Percentiles rank a stretch among this genome's conserved stretches.
Evolutionary conservation across 495 filamentous ascomycete species (phyloP).

Genomic region (Penicillium argentinense): DNA sequence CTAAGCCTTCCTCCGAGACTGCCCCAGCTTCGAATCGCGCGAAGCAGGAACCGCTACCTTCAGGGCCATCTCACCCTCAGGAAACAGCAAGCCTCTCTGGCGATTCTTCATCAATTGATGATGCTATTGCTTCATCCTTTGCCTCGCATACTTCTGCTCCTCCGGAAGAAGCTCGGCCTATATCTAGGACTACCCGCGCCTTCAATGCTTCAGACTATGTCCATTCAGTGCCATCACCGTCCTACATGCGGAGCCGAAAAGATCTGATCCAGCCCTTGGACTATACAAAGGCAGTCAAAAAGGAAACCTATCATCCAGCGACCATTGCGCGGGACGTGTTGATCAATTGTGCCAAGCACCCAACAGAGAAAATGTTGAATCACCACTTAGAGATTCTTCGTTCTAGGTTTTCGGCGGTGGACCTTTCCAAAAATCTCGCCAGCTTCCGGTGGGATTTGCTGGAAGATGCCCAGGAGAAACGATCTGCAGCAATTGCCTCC

Average conservation of each 20-base stretch:
- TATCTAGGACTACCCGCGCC: too few relatives aligned
- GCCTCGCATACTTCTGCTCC: too few relatives aligned
- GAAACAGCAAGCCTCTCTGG: too few relatives aligned
- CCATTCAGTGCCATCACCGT: not conserved
- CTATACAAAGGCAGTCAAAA: slow-evolving; percentile 42
- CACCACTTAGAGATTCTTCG: slow-evolving; percentile 54
- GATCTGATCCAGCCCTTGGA: slow-evolving; percentile 47
- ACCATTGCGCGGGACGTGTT: slow-evolving; percentile 69
- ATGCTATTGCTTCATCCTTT: too few relatives aligned
- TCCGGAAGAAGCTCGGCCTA: too few relatives aligned
- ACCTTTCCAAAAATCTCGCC: slow-evolving; percentile 50
- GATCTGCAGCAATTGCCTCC: too few relatives aligned
- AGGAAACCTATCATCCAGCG: slow-evolving; percentile 53
- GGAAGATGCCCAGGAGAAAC: slow-evolving; percentile 31
- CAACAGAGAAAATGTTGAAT: slow-evolving; percentile 56
- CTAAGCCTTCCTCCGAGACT: too few relatives aligned
- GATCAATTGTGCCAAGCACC: slow-evolving; percentile 59
- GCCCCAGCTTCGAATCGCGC: too few relatives aligned
- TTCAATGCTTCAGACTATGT: not conserved
- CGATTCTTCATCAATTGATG: too few relatives aligned
- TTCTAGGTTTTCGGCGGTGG: slow-evolving; percentile 39
- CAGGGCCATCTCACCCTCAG: too few relatives aligned
- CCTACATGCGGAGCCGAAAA: slow-evolving; percentile 14
- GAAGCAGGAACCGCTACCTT: too few relatives aligned
- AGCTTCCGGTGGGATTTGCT: slow-evolving; percentile 70